Conservation (phyloP, 177 flowering plant genomes). For the Telopea speciosissima region DNA sequence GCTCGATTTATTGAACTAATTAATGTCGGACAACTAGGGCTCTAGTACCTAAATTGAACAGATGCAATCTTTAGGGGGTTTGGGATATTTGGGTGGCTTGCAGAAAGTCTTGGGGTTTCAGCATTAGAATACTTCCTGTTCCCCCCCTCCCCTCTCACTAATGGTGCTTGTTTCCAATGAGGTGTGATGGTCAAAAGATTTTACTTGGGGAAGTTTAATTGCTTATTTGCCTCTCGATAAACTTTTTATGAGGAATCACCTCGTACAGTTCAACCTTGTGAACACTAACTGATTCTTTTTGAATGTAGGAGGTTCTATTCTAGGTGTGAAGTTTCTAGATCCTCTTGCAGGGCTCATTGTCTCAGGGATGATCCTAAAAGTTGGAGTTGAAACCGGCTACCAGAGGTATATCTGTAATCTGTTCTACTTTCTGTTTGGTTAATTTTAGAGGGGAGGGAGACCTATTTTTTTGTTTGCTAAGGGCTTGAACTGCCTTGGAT, state of each 20-base stretch:
- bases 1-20: too few relatives aligned
- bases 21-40: too few relatives aligned
- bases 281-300: conserved; percentile 6
- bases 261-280: neutral
- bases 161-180: neutral
- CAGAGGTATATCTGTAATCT: conserved; percentile 60
- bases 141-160: too few relatives aligned
- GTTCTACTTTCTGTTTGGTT: too few relatives aligned
- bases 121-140: too few relatives aligned
- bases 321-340: conserved; percentile 83
- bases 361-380: conserved; percentile 91
- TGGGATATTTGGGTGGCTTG: too few relatives aligned
- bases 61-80: too few relatives aligned
- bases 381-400: conserved; percentile 82
- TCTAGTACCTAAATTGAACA: too few relatives aligned
- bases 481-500: too few relatives aligned
- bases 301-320: conserved; percentile 74
- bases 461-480: too few relatives aligned
- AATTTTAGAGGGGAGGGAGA: too few relatives aligned
- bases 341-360: conserved; percentile 97
- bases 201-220: neutral
- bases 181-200: neutral
- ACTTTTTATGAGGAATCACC: neutral
- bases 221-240: neutral
- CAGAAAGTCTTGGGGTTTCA: too few relatives aligned